phyloP scores from a whole-genome alignment of 305 asterid species.

The Rubia balearica region DNA sequence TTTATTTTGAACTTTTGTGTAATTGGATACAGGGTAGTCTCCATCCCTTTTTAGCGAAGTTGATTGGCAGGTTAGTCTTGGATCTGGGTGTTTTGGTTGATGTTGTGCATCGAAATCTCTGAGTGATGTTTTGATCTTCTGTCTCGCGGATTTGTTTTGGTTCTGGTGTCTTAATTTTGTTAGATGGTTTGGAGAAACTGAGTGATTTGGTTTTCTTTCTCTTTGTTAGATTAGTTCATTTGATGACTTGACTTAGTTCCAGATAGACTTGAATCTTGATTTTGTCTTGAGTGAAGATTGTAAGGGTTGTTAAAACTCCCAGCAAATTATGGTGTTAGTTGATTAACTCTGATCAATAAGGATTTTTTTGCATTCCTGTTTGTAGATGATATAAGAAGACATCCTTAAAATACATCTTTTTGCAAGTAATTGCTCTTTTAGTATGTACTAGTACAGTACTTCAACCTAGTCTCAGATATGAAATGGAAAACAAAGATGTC shows the following conservation, averaged over 20 bases:
- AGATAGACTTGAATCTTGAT: not conserved
- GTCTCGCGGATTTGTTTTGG: not conserved
- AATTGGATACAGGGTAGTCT: no score
- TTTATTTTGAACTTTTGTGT: no score
- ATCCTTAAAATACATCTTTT: not conserved
- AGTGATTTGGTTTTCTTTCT: not conserved
- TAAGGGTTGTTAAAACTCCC: not conserved
- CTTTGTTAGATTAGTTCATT: not conserved
- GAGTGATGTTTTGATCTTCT: not conserved
- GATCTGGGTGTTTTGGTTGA: not conserved
- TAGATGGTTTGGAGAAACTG: not conserved
- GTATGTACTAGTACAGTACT: not conserved
- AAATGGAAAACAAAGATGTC: not conserved
- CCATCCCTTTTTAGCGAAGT: not conserved
- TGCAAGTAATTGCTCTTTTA: not conserved
- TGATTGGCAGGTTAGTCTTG: not conserved
- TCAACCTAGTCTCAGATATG: not conserved
- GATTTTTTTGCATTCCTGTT: not conserved
- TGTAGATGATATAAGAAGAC: not conserved
- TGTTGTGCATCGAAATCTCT: not conserved
- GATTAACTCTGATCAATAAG: not conserved
- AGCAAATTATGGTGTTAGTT: not conserved
- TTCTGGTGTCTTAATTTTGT: not conserved
- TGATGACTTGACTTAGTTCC: not conserved
- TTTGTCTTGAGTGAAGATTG: not conserved